phyloP scores from a whole-genome alignment of 345 rosid genomes.

The Eucalyptus pauciflora region DNA sequence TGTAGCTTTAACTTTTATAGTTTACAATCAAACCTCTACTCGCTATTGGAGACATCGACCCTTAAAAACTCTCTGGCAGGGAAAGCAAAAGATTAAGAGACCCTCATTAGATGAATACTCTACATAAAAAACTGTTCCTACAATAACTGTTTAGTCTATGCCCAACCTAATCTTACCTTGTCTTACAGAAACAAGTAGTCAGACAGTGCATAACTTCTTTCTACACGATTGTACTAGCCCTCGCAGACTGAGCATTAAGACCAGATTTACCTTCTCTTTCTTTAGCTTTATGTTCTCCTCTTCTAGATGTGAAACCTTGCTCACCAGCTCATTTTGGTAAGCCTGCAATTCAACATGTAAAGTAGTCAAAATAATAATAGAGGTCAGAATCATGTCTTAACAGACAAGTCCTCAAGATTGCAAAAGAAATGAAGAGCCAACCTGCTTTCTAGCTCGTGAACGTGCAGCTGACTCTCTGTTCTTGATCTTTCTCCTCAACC shows the following conservation, averaged over 20 bases:
- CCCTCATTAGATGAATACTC: background rate
- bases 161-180: background rate
- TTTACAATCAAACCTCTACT: background rate
- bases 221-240: background rate
- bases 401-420: background rate
- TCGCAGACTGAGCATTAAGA: background rate
- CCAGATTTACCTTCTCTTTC: constrained; percentile 41
- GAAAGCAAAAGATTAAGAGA: background rate
- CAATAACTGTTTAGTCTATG: background rate
- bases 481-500: constrained; percentile 57
- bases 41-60: background rate
- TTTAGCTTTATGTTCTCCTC: constrained; percentile 38
- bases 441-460: constrained; percentile 61
- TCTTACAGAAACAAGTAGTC: background rate
- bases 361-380: background rate
- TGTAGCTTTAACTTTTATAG: background rate
- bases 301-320: constrained; percentile 38
- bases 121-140: background rate
- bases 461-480: constrained; percentile 72
- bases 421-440: background rate
- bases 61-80: background rate
- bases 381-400: background rate
- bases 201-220: background rate
- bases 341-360: constrained; percentile 18
- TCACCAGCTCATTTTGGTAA: constrained; percentile 48